Evolutionary conservation across 441 rosid genomes (phyloP), one percentile per base, ranked within the genome.

Genomic region (Gossypium trilobum): DNA sequence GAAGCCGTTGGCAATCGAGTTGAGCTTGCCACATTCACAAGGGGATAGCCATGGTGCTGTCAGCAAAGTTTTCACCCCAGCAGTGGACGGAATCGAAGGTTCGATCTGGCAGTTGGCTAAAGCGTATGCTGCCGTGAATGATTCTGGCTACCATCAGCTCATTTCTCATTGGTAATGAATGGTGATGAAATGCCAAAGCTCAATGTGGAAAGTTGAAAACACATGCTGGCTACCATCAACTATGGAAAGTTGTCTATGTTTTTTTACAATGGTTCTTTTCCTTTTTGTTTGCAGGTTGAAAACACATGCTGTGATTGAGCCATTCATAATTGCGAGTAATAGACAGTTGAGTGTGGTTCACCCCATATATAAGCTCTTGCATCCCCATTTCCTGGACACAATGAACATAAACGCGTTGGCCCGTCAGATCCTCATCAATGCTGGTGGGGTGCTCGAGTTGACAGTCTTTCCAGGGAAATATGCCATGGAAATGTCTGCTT

Each of bases 401-500:
- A 88, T 94, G 96, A 83, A 85, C 66, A 94, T 94, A 80, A 94
- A 94, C n/a, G 98, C 98, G 48, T 68, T 89, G 20, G 92, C 89
- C 1, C 81, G 97, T 51, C 93, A 91, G 78, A 76, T 83, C 68
- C 89, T 94, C 44, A 91, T 91, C 77, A 89, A 91, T 76, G 89
- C 97, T 0, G 92, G 85, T 1, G 96, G 98, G 22, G 51, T 88
- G 13, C 74, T 90, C 2, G 89, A 91, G 79, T 81, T 72, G 39
- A 83, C 88, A 0, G 92, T 93, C 33, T 93, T 89, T 79, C 92
- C 98, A 0, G 79, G 83, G 39, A 82, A 79, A 73, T 90, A 90
- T 71, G 81, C 97, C 22, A 70, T 94, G 96, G 97, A 94, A 80
- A 72, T 94, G 85, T 90, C 96, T 27, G 68, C 97, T n/a, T 72